Conservation (phyloP, 2,329 filamentous ascomycete species). For the Ophiocordyceps sinensis region DNA sequence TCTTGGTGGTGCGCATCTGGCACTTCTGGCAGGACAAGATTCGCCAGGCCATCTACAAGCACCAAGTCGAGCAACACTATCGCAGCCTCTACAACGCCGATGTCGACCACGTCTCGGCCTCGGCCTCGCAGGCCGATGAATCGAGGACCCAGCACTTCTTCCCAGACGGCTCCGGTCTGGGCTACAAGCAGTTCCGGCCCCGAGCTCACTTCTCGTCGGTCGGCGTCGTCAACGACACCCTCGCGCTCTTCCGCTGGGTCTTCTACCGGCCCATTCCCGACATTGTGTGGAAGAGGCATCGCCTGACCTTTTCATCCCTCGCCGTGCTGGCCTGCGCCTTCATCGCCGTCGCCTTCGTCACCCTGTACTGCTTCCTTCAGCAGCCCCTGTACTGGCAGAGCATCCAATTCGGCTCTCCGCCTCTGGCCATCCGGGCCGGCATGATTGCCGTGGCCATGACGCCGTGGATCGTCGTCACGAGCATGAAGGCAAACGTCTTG, state of each 20-base stretch:
- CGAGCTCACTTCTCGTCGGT: slow-evolving; percentile 67
- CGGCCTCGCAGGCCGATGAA: slow-evolving; percentile 32
- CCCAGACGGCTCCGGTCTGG: slow-evolving; percentile 44
- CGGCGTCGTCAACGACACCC: slow-evolving; percentile 56
- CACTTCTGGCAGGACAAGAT: slow-evolving; percentile 92
- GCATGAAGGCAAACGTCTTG: slow-evolving; percentile 82
- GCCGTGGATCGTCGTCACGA: slow-evolving; percentile 81
- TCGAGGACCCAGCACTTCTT: slow-evolving; percentile 52
- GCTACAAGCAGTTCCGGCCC: slow-evolving; percentile 41
- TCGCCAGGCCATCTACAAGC: slow-evolving; percentile 75
- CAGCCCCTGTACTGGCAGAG: slow-evolving; percentile 83
- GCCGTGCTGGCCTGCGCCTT: slow-evolving; percentile 55
- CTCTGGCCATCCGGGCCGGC: slow-evolving; percentile 70
- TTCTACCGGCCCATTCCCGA: slow-evolving; percentile 81
- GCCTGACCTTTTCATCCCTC: slow-evolving; percentile 69
- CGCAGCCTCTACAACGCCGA: slow-evolving; percentile 36
- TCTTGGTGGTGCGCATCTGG: slow-evolving; percentile 61
- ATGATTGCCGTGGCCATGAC: slow-evolving; percentile 89
- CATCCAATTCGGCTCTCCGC: slow-evolving; percentile 76
- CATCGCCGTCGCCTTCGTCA: slow-evolving; percentile 55
- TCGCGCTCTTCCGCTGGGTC: slow-evolving; percentile 75
- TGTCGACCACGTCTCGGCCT: slow-evolving; percentile 28
- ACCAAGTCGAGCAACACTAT: slow-evolving; percentile 57
- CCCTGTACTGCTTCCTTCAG: slow-evolving; percentile 72
- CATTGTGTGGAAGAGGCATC: slow-evolving; percentile 49